phyloP scores from a whole-genome alignment of 768 basidiomycete species.

The Pleurotus tuoliensis region DNA sequence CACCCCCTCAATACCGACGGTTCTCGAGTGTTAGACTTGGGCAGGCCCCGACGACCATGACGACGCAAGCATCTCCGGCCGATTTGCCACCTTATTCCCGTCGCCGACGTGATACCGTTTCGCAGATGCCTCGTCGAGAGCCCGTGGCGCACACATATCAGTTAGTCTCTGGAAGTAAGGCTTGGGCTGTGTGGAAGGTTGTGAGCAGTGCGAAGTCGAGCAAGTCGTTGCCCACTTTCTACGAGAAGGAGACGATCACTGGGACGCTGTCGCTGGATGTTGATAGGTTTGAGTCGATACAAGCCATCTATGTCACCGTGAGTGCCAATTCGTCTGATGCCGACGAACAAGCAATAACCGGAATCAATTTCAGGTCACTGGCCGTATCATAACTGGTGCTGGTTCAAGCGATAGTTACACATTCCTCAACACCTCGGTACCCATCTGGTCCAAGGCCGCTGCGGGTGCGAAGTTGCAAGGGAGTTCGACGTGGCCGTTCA shows the following conservation, averaged over 20 bases:
- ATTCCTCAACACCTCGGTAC: conserved; percentile 39
- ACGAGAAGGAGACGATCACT: conserved; percentile 51
- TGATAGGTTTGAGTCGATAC: conserved; percentile 50
- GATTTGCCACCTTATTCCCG: conserved; percentile 18
- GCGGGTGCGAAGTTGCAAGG: conserved; percentile 42
- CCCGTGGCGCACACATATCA: conserved; percentile 19
- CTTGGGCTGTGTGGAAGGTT: conserved; percentile 45
- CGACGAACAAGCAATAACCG: not conserved
- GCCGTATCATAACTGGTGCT: conserved; percentile 48
- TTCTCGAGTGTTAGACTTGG: conserved; percentile 42
- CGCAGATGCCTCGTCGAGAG: conserved; percentile 7
- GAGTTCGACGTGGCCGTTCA: conserved; percentile 44
- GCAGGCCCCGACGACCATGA: conserved; percentile 35
- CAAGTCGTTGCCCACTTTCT: conserved; percentile 47
- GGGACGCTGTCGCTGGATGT: conserved; percentile 43
- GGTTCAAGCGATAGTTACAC: conserved; percentile 36
- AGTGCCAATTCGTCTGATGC: conserved; percentile 10
- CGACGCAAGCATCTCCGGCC: not conserved
- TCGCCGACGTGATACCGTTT: conserved; percentile 3
- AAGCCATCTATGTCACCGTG: conserved; percentile 41
- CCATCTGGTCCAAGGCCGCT: conserved; percentile 46
- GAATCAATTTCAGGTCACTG: conserved; percentile 35
- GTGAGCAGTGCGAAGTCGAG: conserved; percentile 37
- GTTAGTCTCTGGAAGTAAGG: conserved; percentile 28
- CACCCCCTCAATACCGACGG: conserved; percentile 49